Conservation (phyloP, 768 basidiomycete species). For the Phylloporus sp. region DNA sequence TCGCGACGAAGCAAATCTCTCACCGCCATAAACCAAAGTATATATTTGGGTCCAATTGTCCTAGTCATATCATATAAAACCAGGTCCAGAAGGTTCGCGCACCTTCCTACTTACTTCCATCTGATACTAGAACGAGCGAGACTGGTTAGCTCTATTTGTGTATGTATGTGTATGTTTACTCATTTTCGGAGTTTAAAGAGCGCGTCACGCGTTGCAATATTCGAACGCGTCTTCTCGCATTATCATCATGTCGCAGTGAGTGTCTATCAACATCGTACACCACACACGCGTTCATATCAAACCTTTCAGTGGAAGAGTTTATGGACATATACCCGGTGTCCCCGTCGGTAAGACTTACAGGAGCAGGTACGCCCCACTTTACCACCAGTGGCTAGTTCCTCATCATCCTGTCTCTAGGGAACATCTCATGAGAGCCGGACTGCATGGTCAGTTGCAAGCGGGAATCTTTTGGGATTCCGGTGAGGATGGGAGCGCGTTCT, state of each 20-base stretch:
- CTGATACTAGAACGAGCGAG: too few relatives aligned
- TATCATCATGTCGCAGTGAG: constrained; percentile 18
- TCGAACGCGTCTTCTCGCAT: constrained; percentile 8
- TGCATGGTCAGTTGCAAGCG: constrained; percentile 33
- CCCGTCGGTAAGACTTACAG: constrained; percentile 22
- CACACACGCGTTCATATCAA: neutral
- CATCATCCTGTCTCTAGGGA: constrained; percentile 13
- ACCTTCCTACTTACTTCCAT: neutral
- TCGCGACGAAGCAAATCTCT: neutral
- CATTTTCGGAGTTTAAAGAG: constrained; percentile 8
- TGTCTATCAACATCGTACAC: neutral
- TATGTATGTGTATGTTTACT: constrained; percentile 6
- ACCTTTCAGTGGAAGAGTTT: constrained; percentile 10
- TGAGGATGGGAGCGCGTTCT: constrained; percentile 32
- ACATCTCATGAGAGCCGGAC: constrained; percentile 22
- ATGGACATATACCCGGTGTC: constrained; percentile 30
- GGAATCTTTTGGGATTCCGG: constrained; percentile 37
- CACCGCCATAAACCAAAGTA: neutral
- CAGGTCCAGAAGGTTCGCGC: neutral
- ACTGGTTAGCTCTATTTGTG: constrained; percentile 8
- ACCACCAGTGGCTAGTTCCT: neutral
- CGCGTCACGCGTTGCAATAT: neutral
- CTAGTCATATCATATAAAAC: constrained; percentile 20
- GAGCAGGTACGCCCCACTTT: constrained; percentile 8
- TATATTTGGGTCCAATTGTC: constrained; percentile 11